phyloP scores from a whole-genome alignment of 139 green algal genomes.

The Gonium pectorale region DNA sequence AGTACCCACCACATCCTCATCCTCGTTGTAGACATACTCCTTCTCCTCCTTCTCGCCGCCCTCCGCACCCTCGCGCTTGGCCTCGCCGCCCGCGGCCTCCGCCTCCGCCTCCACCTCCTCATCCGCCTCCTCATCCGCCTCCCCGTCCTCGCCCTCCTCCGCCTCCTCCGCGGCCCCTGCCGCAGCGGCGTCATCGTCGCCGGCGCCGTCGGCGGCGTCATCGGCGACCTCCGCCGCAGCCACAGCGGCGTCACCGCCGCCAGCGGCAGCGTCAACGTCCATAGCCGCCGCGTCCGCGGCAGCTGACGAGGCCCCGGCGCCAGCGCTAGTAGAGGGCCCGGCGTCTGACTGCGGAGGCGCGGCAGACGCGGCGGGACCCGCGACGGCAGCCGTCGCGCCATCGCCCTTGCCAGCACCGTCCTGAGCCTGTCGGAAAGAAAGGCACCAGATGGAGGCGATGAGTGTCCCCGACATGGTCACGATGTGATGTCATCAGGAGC shows the following conservation, averaged over 20 bases:
- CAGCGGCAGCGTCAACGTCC: background rate
- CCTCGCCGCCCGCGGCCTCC: background rate
- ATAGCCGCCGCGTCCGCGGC: no score
- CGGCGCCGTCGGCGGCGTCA: no score
- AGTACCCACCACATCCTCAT: slow-evolving; percentile 7
- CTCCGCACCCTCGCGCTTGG: background rate
- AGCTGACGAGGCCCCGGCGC: background rate
- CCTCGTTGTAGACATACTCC: slow-evolving; percentile 24
- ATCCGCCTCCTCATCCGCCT: slow-evolving; percentile 32
- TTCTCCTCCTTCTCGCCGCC: slow-evolving; percentile 17
- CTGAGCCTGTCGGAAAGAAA: no score
- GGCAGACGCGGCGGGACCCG: background rate
- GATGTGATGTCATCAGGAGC: no score
- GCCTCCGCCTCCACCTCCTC: slow-evolving; percentile 37
- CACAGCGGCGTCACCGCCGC: background rate
- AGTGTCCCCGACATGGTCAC: no score
- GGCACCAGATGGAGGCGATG: no score
- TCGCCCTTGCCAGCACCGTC: no score
- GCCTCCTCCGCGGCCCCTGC: slow-evolving; percentile 1
- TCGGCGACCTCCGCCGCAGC: no score
- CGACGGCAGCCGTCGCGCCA: background rate
- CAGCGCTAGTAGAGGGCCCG: background rate
- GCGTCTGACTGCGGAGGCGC: no score
- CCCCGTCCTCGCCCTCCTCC: slow-evolving; percentile 40
- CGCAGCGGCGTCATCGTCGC: background rate